Percentiles rank a stretch among this genome's conserved stretches.
These are phyloP conservation scores for Senna tora DNA, from an alignment of 306 rosid genomes.

Conservation along the genomic window DNA sequence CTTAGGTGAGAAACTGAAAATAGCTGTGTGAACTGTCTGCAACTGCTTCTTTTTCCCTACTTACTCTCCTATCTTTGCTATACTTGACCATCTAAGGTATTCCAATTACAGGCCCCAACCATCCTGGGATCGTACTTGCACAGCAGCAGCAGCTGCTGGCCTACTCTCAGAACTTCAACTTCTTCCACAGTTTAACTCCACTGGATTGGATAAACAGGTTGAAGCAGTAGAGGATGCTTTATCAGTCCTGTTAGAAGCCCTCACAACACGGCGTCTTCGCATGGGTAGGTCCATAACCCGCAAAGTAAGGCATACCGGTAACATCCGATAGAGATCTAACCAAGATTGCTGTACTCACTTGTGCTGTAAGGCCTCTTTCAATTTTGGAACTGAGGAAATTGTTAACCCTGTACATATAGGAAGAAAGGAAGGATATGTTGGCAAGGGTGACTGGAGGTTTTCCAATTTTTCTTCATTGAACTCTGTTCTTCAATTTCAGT, in stretches of 20 bases:
- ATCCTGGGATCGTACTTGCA: constrained; percentile 96
- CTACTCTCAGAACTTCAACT: constrained; percentile 78
- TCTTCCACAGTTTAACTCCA: constrained; percentile 58
- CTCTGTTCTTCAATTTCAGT: constrained; percentile 30
- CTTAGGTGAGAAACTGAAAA: constrained; percentile 66
- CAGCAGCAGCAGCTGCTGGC: constrained; percentile 84
- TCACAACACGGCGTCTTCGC: constrained; percentile 77
- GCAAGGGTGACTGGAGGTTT: constrained; percentile 19
- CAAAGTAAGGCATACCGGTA: constrained; percentile 60
- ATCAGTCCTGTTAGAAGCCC: constrained; percentile 68
- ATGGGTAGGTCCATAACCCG: constrained; percentile 95
- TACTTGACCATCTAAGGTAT: constrained; percentile 22
- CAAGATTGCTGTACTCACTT: constrained; percentile 35
- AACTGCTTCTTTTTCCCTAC: neutral
- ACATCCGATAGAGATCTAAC: constrained; percentile 49
- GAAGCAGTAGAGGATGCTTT: constrained; percentile 72
- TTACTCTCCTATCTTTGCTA: constrained; percentile 17
- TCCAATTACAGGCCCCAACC: constrained; percentile 82
- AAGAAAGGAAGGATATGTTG: neutral
- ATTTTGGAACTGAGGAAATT: constrained; percentile 37
- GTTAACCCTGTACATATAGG: constrained; percentile 27
- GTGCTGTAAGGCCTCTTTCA: constrained; percentile 29
- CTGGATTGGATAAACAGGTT: constrained; percentile 63
- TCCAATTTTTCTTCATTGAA: constrained; percentile 1
- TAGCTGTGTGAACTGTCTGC: neutral